phyloP scores from a whole-genome alignment of 306 rosid species.

The Quercus mongolica region DNA sequence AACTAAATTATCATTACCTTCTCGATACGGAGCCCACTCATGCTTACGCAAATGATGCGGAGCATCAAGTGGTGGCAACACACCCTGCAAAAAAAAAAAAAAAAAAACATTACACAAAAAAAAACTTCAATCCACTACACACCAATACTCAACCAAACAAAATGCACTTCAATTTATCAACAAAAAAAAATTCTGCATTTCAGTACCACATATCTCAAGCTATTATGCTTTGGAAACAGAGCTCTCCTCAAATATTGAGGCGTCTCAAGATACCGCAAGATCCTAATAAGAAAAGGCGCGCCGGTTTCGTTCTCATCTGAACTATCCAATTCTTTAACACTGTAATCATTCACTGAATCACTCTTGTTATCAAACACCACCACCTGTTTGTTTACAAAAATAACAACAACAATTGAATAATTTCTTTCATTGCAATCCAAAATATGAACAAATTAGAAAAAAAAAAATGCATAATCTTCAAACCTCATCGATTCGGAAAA shows the following conservation, averaged over 20 bases:
- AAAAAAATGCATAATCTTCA: not conserved
- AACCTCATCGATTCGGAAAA: conserved; percentile 93
- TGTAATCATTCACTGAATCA: conserved; percentile 24
- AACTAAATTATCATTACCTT: conserved; percentile 48
- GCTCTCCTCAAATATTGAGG: conserved; percentile 93
- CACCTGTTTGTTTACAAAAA: conserved; percentile 39
- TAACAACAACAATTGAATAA: too few species aligned
- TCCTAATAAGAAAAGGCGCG: conserved; percentile 72
- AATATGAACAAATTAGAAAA: too few species aligned
- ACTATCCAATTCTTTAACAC: conserved; percentile 17
- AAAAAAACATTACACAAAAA: not conserved
- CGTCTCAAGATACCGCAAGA: conserved; percentile 85
- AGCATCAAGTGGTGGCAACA: conserved; percentile 97
- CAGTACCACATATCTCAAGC: conserved; percentile 80
- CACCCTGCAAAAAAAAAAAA: conserved; percentile 46
- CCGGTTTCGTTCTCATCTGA: conserved; percentile 71
- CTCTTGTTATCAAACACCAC: conserved; percentile 75
- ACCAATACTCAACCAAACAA: conserved; percentile 1
- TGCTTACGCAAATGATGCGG: conserved; percentile 98
- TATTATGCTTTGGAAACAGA: conserved; percentile 83
- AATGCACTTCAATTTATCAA: conserved; percentile 21
- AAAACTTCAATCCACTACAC: not conserved
- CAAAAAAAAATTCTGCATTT: not conserved
- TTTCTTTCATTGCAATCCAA: too few species aligned
- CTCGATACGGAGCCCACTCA: conserved; percentile 85